Evolutionary conservation across 306 rosid genomes (phyloP), one percentile per base, ranked within the genome.

Genomic region (Medicago arabica): DNA sequence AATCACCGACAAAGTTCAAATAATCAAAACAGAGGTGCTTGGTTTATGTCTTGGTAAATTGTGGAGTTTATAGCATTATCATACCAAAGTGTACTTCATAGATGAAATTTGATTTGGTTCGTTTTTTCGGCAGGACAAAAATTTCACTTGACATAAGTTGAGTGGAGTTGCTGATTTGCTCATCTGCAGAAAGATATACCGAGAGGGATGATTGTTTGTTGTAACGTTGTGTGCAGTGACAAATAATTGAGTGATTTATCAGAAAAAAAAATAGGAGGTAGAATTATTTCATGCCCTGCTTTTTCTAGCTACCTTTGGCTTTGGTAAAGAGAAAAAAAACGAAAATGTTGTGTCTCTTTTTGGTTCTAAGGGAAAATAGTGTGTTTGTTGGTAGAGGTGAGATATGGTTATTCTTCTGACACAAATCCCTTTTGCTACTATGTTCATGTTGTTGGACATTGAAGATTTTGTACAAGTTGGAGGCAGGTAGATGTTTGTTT

Each of bases 41-140:
- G 75, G 89, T 78, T 82, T 61, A 83, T 78, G 72, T 81, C 89
- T 83, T 86, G 87, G 89, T 89, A 84, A 84, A 82, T 86, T 75
- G 60, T 77, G 84, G 78, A 80, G 77, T 80, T 75, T 81, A 80
- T 77, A 71, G 84, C 76, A 74, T 69, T 69, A 47, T 74, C 75
- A 85, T 43, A 70, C 69, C 81, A 84, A 77, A 72, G 81, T 74
- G 77, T 74, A 80, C 72, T 88, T 88, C 71, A 82, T 71, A 73
- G 89, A 75, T 80, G 84, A 81, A 87, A 71, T 79, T 84, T 77
- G 82, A 81, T 31, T 81, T 83, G 82, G 79, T 88, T 86, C 75
- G 70, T 77, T 78, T 81, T 84, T 78, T 78, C 75, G 60, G 79
- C 76, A 79, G 84, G 82, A 62, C 77, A 72, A 83, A 34, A 31